Evolutionary conservation across 495 filamentous ascomycete genomes (phyloP).

Genomic region (Aspergillus cavernicola): DNA sequence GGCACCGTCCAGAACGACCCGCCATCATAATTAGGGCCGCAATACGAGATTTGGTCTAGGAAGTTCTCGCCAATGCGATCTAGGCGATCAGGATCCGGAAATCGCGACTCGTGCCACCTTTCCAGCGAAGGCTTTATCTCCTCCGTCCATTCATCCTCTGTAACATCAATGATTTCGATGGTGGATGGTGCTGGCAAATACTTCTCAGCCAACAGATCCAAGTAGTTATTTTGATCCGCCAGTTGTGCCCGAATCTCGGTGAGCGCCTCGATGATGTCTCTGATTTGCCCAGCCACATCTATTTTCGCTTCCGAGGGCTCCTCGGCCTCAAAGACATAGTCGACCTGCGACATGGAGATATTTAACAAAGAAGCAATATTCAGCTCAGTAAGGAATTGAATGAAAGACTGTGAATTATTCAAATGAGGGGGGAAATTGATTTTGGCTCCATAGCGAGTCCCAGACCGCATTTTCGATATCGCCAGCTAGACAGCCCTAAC

Average conservation of each 20-base stretch:
- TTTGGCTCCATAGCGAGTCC: too few species aligned
- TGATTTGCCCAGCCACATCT: background rate
- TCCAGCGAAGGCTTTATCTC: background rate
- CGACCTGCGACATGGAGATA: too few species aligned
- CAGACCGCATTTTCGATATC: too few species aligned
- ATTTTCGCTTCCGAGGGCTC: too few species aligned
- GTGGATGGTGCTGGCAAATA: background rate
- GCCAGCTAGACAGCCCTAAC: too few species aligned
- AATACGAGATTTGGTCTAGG: background rate
- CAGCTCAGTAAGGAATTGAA: too few species aligned
- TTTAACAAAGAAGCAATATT: too few species aligned
- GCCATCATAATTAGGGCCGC: background rate
- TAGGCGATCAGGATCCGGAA: background rate
- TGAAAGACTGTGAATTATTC: too few species aligned
- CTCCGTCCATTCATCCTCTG: background rate
- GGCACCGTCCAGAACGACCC: too few species aligned
- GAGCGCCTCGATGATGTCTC: background rate
- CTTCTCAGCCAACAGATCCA: background rate
- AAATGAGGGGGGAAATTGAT: too few species aligned
- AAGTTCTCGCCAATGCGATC: background rate
- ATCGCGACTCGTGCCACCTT: background rate
- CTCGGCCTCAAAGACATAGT: too few species aligned
- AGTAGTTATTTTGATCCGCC: conserved; percentile 3
- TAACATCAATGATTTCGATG: too few species aligned
- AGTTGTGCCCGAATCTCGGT: background rate